Base-by-base conservation (phyloP, 352 stramenopile genomes). In the Phytophthora hibernalis region DNA sequence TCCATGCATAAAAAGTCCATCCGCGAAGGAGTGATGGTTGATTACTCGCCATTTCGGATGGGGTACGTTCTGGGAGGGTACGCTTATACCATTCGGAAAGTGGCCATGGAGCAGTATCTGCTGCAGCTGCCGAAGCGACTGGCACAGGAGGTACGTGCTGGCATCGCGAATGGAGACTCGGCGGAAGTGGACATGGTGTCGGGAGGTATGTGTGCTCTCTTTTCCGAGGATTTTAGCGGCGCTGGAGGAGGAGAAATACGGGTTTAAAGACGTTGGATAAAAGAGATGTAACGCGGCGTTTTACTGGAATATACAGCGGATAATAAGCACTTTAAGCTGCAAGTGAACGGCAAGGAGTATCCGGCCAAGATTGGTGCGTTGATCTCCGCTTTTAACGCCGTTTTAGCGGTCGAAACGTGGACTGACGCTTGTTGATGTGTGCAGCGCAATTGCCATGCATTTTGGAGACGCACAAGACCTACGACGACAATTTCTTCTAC, bases 401-500 rank as follows among this genome's bases (percentile, higher is more conserved):
- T 38, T 30, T 50, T 15, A 11, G 6, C 22, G 18, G 33, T 53
- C 37, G 24, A 35, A n/a, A 42, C 44, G 6, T 30, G 22, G 12
- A 26, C 24, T 61, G 51, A 61, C 49, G 37, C 21, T 47, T 48
- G 21, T 28, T 49, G 37, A 13, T 31, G 11, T 65, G 20, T 43
- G 15, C 60, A 96, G 88, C 82, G n/a, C 85, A 96, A 74, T 63
- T 96, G 51, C 88, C 88, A 47, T 88, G 75, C 26, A 94, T 96
- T 62, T 49, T 96, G 21, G 88, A 96, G 75, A 96, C 86, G 3
- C 88, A 96, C 79, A 96, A 96, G 70, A 96, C 88, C 15, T 96
- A 96, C 55, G 88, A 96, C 45, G 86, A 95, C 61, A 93, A 92
- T 35, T 88, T 95, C 33, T 92, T 95, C 38, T 96, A 96, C 77